Base-by-base conservation (phyloP, 192 early-diverging fungal genomes). In the Diversispora epigaea region DNA sequence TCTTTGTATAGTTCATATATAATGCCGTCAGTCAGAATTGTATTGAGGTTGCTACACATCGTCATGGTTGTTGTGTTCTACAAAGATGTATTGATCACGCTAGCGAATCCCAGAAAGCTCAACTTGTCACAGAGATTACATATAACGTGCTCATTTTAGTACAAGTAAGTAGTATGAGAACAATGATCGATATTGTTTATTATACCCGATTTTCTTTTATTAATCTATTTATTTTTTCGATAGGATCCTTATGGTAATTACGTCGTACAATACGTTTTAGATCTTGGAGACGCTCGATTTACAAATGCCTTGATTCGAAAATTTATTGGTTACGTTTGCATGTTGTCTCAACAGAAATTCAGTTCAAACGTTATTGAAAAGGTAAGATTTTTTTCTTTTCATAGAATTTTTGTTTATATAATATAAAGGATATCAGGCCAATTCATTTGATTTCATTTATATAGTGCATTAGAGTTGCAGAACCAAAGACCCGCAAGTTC, bases 331-430 rank as follows among this genome's bases (percentile, higher is more conserved):
- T 86, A 90, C 77, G 90, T 94, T 39, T 91, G 89, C 73, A 80
- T 81, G 9, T 80, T 96, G 25, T 94, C 93, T 14, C 88, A 93
- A 47, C 94, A 96, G 84, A 96, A 96, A 80, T 94, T 94, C 77
- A 93, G 91, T 75, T 94, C 93, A 54, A 96, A 96, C 77, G 94
- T 94, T 46, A 93, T 96, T 79, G 94, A 96, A 81, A 96, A 96
- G 89, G 90, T 90, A 83, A 52, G 46, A 1, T 39, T 47, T 4
- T 68, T 63, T 32, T 9, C 6, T 64, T 44, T 12, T n/a, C 55
- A 11, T 40, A 57, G 9, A 4, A 14, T 7, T 65, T 25, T 57
- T 6, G 47, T 43, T 41, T 25, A 46, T 46, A 43, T 7, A 7
- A 8, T 40, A 19, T 8, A 19, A 22, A 45, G 25, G 6, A 57